Base-by-base conservation (phyloP, 345 rosid species). In the Eucalyptus victrix region DNA sequence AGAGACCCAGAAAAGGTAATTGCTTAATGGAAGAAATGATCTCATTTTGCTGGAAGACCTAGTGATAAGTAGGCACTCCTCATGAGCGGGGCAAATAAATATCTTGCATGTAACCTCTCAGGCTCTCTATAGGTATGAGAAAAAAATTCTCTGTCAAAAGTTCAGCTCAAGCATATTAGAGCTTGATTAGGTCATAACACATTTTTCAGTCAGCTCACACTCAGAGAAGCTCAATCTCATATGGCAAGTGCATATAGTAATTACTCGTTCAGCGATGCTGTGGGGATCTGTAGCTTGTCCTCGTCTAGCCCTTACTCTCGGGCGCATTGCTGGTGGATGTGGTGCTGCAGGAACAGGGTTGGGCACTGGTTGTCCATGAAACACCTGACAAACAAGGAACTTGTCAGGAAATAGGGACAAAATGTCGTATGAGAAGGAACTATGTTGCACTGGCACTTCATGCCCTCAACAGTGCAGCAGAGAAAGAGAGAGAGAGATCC, bases 201-300 rank as follows among this genome's bases (percentile, higher is more conserved):
- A 86, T 86, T 37, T 86, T 50, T 76, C 47, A 76, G 85, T 76
- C 45, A 76, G 30, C 14, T 15, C 6, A 16, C 60, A 76, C 86
- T 32, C 58, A 42, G 24, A 32, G 16, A 17, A 17, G 44, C 44
- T 40, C 80, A 56, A 34, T 34, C 28, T n/a, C 32, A 53, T 53
- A 56, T 58, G 49, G 62, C 13, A 3, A 58, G 47, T 40, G 47
- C 24, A 76, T 76, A 80, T 44, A 54, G 9, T 19, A 76, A 92
- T 91, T 95, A 98, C 99, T 93, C 99, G 91, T 90, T 98, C 99
- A 90, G 99, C 99, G 80, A 98, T 98, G 93, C 99, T 98, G 89
- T 98, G 99, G 56, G 99, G 99, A 95, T 98, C 99, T 65, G 99
- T 98, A 89, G 99, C 99, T 88, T 98, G 99, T 85, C 99, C 99